These are phyloP conservation scores for Pseudocercospora eumusae DNA, from an alignment of 2,329 filamentous ascomycete species.

Conservation along the genomic window DNA sequence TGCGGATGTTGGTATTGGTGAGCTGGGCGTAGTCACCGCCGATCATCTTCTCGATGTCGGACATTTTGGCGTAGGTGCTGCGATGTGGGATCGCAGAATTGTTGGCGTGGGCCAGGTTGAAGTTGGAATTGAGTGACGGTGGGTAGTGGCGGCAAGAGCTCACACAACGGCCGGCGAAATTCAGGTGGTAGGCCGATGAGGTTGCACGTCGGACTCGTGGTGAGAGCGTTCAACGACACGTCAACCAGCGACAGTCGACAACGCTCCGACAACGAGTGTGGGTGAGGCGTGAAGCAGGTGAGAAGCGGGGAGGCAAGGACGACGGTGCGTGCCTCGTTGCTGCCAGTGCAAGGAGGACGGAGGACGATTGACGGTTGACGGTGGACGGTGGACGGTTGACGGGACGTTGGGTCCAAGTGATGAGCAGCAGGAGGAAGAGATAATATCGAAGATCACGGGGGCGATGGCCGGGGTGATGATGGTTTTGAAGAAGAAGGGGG, in stretches of 20 bases:
- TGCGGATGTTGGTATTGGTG: constrained; percentile 63
- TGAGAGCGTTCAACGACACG: neutral
- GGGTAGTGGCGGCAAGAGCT: constrained; percentile 3
- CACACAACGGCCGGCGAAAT: neutral
- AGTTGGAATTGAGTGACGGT: constrained; percentile 10
- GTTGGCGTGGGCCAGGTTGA: constrained; percentile 30
- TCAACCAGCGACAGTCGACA: neutral
- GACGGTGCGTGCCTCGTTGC: constrained; percentile 6
- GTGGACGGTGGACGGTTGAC: neutral
- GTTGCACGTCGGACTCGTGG: neutral
- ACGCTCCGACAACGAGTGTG: neutral
- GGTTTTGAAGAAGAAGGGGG: neutral
- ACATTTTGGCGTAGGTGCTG: constrained; percentile 42
- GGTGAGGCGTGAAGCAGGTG: too few relatives aligned
- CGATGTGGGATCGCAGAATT: constrained; percentile 34
- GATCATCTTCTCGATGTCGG: constrained; percentile 52
- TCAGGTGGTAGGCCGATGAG: neutral
- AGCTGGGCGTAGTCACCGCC: constrained; percentile 55
- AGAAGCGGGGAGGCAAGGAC: constrained; percentile 5
- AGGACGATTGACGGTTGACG: too few relatives aligned
- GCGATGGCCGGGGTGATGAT: neutral
- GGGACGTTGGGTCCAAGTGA: too few relatives aligned
- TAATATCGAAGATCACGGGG: constrained; percentile 2
- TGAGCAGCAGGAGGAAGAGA: constrained; percentile 1
- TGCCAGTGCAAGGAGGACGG: neutral